Percentiles rank a stretch among this genome's conserved stretches.
Evolutionary conservation across 108 stramenopile species (phyloP).

Genomic region (Nitzschia sp.): DNA sequence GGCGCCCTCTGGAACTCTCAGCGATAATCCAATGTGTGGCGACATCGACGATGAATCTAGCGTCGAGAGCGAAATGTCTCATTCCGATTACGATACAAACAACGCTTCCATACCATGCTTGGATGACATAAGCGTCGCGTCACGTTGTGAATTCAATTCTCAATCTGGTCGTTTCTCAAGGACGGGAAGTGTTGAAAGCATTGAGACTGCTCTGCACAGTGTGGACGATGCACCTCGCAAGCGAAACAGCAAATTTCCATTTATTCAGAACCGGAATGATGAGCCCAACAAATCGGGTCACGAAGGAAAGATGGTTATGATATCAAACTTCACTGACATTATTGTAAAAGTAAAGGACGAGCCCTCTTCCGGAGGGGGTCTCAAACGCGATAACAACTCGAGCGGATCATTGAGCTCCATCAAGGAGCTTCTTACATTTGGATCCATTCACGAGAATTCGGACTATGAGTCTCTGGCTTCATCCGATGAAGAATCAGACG

Average conservation of each 20-base stretch:
- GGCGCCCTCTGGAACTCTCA: too few relatives aligned
- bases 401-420: background rate
- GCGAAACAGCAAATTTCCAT: too few relatives aligned
- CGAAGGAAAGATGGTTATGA: too few relatives aligned
- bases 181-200: background rate
- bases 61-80: slow-evolving; percentile 12
- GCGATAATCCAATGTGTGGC: too few relatives aligned
- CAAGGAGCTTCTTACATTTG: slow-evolving; percentile 4
- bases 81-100: background rate
- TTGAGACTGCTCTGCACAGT: too few relatives aligned
- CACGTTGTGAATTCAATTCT: background rate
- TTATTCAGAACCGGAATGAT: background rate
- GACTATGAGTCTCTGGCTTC: slow-evolving; percentile 8
- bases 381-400: background rate
- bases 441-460: background rate
- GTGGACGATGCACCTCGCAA: too few relatives aligned
- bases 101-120: background rate
- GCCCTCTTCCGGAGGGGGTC: background rate
- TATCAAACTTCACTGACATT: background rate
- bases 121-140: slow-evolving; percentile 5
- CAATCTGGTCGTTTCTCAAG: too few relatives aligned
- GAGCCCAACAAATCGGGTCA: background rate
- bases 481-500: slow-evolving; percentile 8
- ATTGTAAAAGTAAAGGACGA: background rate
- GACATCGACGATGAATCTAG: slow-evolving; percentile 5